These are phyloP conservation scores for Mrakia hoshinonis DNA, from an alignment of 768 basidiomycete species.

Conservation along the genomic window DNA sequence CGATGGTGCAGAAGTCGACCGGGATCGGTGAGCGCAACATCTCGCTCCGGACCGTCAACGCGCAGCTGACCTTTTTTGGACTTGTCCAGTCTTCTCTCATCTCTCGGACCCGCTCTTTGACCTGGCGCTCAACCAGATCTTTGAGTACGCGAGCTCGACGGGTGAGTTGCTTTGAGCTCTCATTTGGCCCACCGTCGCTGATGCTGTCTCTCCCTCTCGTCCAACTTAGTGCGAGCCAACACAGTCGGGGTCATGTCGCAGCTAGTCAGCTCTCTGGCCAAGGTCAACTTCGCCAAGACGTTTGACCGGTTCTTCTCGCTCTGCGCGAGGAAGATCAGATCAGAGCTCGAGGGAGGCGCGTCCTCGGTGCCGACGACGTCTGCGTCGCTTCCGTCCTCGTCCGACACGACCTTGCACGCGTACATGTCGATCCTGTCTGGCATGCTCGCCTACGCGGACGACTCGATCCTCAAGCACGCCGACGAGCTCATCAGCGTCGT, in stretches of 20 bases:
- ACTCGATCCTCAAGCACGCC: conserved; percentile 51
- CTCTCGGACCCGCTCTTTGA: conserved; percentile 70
- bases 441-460: conserved; percentile 53
- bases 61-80: neutral
- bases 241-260: conserved; percentile 84
- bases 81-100: conserved; percentile 44
- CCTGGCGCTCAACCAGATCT: conserved; percentile 72
- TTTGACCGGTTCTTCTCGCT: conserved; percentile 71
- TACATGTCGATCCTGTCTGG: conserved; percentile 69
- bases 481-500: conserved; percentile 49
- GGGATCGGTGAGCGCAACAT: neutral
- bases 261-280: conserved; percentile 72
- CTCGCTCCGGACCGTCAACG: too few relatives aligned
- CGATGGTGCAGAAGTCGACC: conserved; percentile 35
- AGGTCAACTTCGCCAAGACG: conserved; percentile 64
- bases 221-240: conserved; percentile 68
- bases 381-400: conserved; percentile 45
- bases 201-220: neutral
- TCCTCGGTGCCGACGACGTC: conserved; percentile 61
- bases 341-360: conserved; percentile 66
- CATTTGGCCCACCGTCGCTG: neutral
- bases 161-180: conserved; percentile 5
- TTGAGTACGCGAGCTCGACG: conserved; percentile 50
- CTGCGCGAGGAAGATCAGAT: conserved; percentile 65
- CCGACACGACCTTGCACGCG: conserved; percentile 81